Conservation (phyloP, 129 eudicot species). For the Chrysanthemum seticuspe region DNA sequence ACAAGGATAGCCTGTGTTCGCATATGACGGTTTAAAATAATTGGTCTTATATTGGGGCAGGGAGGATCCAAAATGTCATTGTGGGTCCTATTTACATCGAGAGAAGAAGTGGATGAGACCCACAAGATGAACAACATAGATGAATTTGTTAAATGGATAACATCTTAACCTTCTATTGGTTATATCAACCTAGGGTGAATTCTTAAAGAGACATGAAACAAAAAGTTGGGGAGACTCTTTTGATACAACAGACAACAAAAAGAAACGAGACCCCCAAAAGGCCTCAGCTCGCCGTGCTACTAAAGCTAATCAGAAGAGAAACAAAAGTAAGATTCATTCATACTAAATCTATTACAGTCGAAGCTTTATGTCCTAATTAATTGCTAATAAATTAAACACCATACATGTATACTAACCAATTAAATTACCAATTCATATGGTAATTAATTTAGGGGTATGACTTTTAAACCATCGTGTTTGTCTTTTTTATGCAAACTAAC, state of each 20-base stretch:
- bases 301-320: constrained; percentile 43
- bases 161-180: background rate
- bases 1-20: background rate
- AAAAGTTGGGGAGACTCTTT: constrained; percentile 27
- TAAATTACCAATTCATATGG: no score
- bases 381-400: constrained; percentile 2
- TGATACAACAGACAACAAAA: constrained; percentile 27
- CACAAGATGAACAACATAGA: background rate
- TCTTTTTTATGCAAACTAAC: no score
- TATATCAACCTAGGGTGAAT: constrained; percentile 28
- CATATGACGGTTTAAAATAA: background rate
- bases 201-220: constrained; percentile 19
- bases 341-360: background rate
- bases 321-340: constrained; percentile 52
- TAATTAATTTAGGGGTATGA: no score
- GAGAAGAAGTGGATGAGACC: background rate
- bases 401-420: background rate
- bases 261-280: constrained; percentile 44
- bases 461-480: no score
- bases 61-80: background rate
- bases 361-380: background rate
- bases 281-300: constrained; percentile 40
- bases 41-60: background rate
- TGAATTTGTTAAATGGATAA: background rate
- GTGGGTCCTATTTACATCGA: background rate